Evolutionary conservation across 1,284 basidiomycete genomes (phyloP), one percentile per base, ranked within the genome.

Genomic region (Ceratobasidium sp.): DNA sequence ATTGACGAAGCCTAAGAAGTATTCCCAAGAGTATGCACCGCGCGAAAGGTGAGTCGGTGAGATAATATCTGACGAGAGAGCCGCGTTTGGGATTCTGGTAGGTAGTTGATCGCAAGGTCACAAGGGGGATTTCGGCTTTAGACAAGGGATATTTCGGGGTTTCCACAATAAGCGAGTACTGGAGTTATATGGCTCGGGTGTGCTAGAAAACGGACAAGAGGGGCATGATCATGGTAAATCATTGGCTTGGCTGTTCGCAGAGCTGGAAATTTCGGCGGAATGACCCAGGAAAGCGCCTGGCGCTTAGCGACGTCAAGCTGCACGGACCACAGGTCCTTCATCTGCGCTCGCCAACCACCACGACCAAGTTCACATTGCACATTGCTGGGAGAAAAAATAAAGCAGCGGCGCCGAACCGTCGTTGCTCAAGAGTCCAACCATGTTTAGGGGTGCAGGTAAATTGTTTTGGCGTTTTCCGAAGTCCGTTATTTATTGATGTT

Each of bases 361-460:
- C 60, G 42, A 25, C 42, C 13, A 17, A 47, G 42, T 20, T 32
- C 6, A 13, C 15, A 3, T 45, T 45, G 7, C 40, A 15, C n/a
- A 31, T 43, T 4, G 38, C 5, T 22, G 5, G 10, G n/a, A 3
- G 1, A n/a, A 31, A 43, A 12, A 34, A 34, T 13, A 47, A 34
- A 35, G 57, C 20, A 1, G 27, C 6, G 38, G 34, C 12, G 49
- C 17, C 25, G 13, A 8, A 53, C 20, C 8, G 10, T 13, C 20
- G 2, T 17, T 31, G 22, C 6, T 47, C 20, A 22, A 47, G 7
- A 12, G n/a, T 47, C 45, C 22, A 15, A 55, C 17, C 13, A 67
- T 67, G 64, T 67, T 67, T 40, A 67, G 43, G 34, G 64, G 64
- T 13, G 64, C 64, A 25, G 64, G 64, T 67, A 29, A 54, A n/a